Conservation (phyloP, 306 rosid species). For the Datisca glomerata region DNA sequence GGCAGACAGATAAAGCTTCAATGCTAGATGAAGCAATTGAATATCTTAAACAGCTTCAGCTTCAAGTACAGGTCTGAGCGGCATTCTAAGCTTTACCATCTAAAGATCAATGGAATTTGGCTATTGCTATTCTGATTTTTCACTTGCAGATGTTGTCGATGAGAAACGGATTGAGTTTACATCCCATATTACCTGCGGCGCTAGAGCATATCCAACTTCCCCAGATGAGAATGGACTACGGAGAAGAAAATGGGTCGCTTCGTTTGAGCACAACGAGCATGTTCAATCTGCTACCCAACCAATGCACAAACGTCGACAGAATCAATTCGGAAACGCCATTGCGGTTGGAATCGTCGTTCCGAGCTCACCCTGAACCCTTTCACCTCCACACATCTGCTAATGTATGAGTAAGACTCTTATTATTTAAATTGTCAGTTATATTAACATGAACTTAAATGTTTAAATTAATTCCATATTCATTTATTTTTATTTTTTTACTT, state of each 20-base stretch:
- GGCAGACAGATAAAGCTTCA: slow-evolving; percentile 92
- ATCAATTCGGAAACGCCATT: slow-evolving; percentile 34
- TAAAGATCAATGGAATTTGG: not conserved
- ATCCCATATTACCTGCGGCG: slow-evolving; percentile 53
- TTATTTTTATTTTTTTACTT: no score
- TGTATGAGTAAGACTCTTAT: no score
- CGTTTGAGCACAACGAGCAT: slow-evolving; percentile 33
- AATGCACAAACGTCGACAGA: slow-evolving; percentile 30
- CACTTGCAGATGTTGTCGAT: slow-evolving; percentile 73
- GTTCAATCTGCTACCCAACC: slow-evolving; percentile 29
- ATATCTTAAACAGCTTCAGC: slow-evolving; percentile 97
- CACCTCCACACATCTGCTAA: no score
- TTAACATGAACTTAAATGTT: no score
- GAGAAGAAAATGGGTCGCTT: slow-evolving; percentile 41
- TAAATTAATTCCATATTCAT: no score
- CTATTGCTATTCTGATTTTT: no score
- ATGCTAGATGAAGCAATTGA: slow-evolving; percentile 98
- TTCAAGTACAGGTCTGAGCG: slow-evolving; percentile 83
- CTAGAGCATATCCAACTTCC: slow-evolving; percentile 40
- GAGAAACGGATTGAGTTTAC: slow-evolving; percentile 79
- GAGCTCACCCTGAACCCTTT: slow-evolving; percentile 32
- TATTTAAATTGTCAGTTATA: no score
- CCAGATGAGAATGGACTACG: slow-evolving; percentile 34
- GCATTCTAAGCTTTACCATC: not conserved
- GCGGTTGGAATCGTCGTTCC: slow-evolving; percentile 34